These are phyloP conservation scores for Pisolithus microcarpus DNA, from an alignment of 768 basidiomycete species.

Conservation along the genomic window DNA sequence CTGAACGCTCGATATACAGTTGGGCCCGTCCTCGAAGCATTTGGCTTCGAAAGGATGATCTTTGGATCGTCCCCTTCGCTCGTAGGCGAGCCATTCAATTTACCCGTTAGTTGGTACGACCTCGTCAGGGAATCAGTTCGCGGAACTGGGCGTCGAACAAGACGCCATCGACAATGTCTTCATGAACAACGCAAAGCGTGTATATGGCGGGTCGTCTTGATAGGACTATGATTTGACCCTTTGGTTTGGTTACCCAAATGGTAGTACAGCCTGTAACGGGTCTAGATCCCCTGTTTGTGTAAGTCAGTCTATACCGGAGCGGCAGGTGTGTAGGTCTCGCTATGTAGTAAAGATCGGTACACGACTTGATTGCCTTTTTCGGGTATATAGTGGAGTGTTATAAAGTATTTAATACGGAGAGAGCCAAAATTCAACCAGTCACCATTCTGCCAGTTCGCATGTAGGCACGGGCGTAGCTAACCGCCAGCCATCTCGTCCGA, in stretches of 20 bases:
- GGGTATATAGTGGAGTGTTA: too few species aligned
- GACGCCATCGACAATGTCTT: constrained; percentile 73
- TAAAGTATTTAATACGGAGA: too few species aligned
- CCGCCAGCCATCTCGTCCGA: not conserved
- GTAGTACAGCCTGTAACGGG: too few species aligned
- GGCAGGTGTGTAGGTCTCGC: too few species aligned
- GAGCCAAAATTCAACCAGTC: too few species aligned
- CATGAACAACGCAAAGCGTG: constrained; percentile 37
- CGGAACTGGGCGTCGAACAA: constrained; percentile 75
- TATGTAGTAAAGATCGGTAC: too few species aligned
- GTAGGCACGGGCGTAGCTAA: too few species aligned
- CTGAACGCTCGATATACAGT: constrained; percentile 35
- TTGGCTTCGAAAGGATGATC: constrained; percentile 76
- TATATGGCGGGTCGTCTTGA: constrained; percentile 27
- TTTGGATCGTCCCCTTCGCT: constrained; percentile 71
- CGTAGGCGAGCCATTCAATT: constrained; percentile 39
- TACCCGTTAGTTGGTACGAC: constrained; percentile 70
- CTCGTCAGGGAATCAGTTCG: constrained; percentile 71
- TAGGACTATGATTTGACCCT: not conserved
- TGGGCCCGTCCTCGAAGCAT: constrained; percentile 77
- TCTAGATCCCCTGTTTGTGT: too few species aligned
- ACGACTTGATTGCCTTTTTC: too few species aligned
- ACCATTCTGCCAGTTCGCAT: too few species aligned
- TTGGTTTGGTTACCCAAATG: not conserved
- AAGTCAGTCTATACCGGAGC: too few species aligned